Percentiles rank a stretch among this genome's conserved stretches.
Evolutionary conservation across 2,329 filamentous ascomycete genomes (phyloP).

Genomic region (Arthrobotrys iridis): DNA sequence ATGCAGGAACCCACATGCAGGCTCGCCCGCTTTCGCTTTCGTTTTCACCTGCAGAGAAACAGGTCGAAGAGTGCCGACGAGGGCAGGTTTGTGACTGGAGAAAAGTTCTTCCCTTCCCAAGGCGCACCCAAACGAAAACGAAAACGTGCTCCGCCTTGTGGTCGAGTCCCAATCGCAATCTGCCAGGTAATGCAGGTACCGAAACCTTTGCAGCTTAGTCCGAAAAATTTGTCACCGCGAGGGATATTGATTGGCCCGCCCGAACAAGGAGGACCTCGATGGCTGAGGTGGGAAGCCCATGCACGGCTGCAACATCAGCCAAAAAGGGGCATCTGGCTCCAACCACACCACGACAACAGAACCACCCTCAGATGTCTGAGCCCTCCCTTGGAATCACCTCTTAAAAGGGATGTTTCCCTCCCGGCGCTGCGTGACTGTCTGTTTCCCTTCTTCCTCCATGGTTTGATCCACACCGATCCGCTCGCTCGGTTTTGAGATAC

Average conservation of each 20-base stretch:
- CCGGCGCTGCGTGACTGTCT: not conserved
- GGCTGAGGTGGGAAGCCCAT: conserved; percentile 21
- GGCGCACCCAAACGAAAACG: conserved; percentile 17
- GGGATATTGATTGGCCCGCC: conserved; percentile 39
- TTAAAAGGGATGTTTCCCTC: conserved; percentile 33
- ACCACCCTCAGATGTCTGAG: conserved; percentile 7
- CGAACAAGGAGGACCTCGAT: conserved; percentile 24
- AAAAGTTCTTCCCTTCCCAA: conserved; percentile 34
- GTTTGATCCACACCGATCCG: conserved; percentile 31
- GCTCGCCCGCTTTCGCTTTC: not conserved
- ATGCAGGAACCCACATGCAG: not conserved
- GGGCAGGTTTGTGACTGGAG: conserved; percentile 12
- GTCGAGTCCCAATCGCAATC: conserved; percentile 29
- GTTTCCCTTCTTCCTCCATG: conserved; percentile 36
- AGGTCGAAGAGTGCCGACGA: not conserved
- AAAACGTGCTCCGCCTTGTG: conserved; percentile 54
- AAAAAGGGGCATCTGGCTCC: conserved; percentile 28
- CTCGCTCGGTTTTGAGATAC: conserved; percentile 46
- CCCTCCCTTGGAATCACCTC: conserved; percentile 4
- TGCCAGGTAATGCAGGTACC: conserved; percentile 48
- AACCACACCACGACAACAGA: conserved; percentile 19
- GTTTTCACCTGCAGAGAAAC: conserved; percentile 1
- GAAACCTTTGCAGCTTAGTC: conserved; percentile 6
- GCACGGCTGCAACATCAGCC: conserved; percentile 28
- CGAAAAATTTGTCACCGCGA: conserved; percentile 37